These are phyloP conservation scores for Cordia subcordata DNA, from an alignment of 257 asterid genomes.

Conservation along the genomic window DNA sequence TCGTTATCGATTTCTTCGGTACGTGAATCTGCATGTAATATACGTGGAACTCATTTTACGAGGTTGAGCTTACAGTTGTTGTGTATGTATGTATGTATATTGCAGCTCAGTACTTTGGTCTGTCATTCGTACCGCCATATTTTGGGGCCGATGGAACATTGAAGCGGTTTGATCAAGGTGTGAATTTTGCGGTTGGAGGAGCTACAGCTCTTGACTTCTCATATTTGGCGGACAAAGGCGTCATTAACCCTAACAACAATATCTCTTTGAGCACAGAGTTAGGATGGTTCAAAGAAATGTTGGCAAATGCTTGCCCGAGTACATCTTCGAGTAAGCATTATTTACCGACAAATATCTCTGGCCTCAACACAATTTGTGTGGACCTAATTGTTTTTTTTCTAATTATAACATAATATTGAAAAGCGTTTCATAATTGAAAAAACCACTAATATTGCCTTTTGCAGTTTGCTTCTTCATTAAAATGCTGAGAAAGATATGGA, in stretches of 20 bases:
- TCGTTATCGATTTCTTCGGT: slow-evolving; percentile 61
- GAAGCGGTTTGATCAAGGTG: slow-evolving; percentile 7
- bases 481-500: no score
- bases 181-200: slow-evolving; percentile 36
- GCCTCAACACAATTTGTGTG: no score
- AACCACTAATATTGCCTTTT: no score
- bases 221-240: slow-evolving; percentile 29
- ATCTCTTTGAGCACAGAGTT: slow-evolving; percentile 37
- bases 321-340: slow-evolving; percentile 31
- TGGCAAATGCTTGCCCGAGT: slow-evolving; percentile 19
- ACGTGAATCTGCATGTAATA: background rate
- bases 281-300: slow-evolving; percentile 39
- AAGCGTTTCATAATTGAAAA: no score
- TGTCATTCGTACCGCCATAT: slow-evolving; percentile 20
- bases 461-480: no score
- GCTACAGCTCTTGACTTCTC: slow-evolving; percentile 35
- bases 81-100: background rate
- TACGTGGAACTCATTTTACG: no score
- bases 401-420: no score
- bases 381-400: no score
- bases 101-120: slow-evolving; percentile 20
- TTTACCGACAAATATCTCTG: no score
- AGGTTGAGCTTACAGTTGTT: no score
- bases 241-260: slow-evolving; percentile 20
- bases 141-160: background rate